Conservation (phyloP, 1,284 basidiomycete genomes). For the Xerocomus amazonicus region DNA sequence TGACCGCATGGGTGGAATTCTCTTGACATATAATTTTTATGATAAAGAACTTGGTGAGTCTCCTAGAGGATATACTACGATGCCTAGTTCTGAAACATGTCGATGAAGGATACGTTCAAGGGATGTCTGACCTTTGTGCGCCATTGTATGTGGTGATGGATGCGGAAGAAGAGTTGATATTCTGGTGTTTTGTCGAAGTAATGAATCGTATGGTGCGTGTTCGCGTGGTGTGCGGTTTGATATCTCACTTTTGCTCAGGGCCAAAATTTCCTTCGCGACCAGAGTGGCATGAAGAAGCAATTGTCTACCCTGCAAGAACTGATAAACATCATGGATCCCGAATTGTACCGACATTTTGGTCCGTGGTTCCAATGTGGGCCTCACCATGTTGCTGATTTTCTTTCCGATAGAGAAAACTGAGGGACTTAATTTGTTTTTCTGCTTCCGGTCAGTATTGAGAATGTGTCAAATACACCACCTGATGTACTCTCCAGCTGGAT, state of each 20-base stretch:
- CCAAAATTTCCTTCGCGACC: conserved; percentile 93
- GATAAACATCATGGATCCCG: conserved; percentile 91
- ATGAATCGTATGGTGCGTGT: conserved; percentile 89
- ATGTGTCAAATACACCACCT: not conserved
- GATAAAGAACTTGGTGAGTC: conserved; percentile 81
- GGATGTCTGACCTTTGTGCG: conserved; percentile 96
- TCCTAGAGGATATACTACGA: conserved; percentile 10
- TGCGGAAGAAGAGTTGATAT: conserved; percentile 85
- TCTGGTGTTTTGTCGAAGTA: conserved; percentile 93
- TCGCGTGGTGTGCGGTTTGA: conserved; percentile 1
- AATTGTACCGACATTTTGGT: conserved; percentile 86
- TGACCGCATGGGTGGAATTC: conserved; percentile 70
- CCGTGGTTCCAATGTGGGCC: not conserved
- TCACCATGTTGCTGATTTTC: not conserved
- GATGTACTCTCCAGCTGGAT: conserved; percentile 58
- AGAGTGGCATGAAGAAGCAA: conserved; percentile 96
- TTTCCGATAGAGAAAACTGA: conserved; percentile 74
- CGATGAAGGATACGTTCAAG: conserved; percentile 80
- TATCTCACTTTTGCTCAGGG: conserved; percentile 50
- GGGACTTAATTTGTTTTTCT: conserved; percentile 95
- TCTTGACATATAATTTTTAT: conserved; percentile 92
- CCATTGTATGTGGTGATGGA: conserved; percentile 92
- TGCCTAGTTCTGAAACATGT: conserved; percentile 17
- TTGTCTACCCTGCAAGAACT: conserved; percentile 86
- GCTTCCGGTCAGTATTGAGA: conserved; percentile 70